Conservation (phyloP, 2,329 filamentous ascomycete species). For the Massarina eburnea region DNA sequence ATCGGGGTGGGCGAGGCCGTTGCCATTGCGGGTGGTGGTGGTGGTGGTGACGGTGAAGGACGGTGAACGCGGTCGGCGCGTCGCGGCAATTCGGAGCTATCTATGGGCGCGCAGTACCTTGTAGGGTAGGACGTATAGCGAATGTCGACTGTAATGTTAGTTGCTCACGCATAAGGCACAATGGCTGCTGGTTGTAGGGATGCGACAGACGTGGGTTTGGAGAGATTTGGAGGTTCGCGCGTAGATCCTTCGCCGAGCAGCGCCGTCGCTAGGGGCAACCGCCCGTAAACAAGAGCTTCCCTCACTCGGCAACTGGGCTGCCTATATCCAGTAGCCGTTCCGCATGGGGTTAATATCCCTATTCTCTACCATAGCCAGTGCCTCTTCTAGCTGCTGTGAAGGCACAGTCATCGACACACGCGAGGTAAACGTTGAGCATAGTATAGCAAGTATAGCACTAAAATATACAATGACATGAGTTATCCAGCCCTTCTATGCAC, state of each 20-base stretch:
- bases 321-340: no score
- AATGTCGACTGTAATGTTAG: slow-evolving; percentile 42
- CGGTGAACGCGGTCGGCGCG: slow-evolving; percentile 4
- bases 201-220: slow-evolving; percentile 29
- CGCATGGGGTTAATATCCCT: no score
- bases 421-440: no score
- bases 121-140: slow-evolving; percentile 34
- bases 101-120: slow-evolving; percentile 10
- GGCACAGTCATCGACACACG: no score
- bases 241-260: slow-evolving; percentile 23
- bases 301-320: no score
- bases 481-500: neutral
- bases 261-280: slow-evolving; percentile 24
- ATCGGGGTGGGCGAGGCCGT: slow-evolving; percentile 44
- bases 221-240: slow-evolving; percentile 23
- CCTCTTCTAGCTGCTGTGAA: no score
- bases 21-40: slow-evolving; percentile 30
- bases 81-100: slow-evolving; percentile 23
- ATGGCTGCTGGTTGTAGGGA: slow-evolving; percentile 39
- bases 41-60: neutral
- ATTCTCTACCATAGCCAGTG: no score
- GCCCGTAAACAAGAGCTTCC: slow-evolving; percentile 18
- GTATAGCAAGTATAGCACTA: no score
- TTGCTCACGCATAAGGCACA: slow-evolving; percentile 44
- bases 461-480: no score